Base-by-base conservation (phyloP, 2,329 filamentous ascomycete genomes). In the Myriosclerotinia curreyana region DNA sequence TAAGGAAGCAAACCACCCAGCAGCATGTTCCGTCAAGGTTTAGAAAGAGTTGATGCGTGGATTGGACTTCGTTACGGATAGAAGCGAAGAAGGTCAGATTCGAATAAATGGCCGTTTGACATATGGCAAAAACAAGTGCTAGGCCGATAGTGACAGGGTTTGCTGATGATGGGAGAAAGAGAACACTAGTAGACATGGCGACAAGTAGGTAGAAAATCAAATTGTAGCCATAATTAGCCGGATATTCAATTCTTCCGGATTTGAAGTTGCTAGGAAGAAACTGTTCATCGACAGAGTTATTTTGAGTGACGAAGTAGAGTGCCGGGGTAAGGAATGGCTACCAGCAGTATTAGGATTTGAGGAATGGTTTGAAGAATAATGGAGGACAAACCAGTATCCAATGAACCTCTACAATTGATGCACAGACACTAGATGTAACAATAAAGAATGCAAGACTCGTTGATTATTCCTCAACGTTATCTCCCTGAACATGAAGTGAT, bases 361-460 rank as follows among this genome's bases (percentile, higher is more conserved):
- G 60, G 7, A 38, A 25, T 9, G 36, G 9, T 5, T 49, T 8
- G 51, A 49, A 48, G 11, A 3, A 55, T 2, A n/a, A 36, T 25
- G 34, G 20, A 56, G 22, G 44, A 63, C 61, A 25, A 17, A 63
- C 61, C 61, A 63, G 17, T 36, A 63, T 59, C 61, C 61, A 63
- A 59, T 63, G 50, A 8, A 63, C 42, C 36, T 63, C 52, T 6
- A 56, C 46, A 20, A 59, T 49, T 22, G 61, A 63, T 42, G 61
- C 42, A 50, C 61, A 63, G 25, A 63, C 61, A 42, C 44, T 51
- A 34, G 61, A 63, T 28, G 53, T 44, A 25, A 59, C 44, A 20
- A 63, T 59, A n/a, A 63, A 58, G 34, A 63, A 63, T 11, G 61
- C 53, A 44, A 63, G 61, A 34, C 52, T 50, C n/a, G 44, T 63